phyloP scores from a whole-genome alignment of 2,329 filamentous ascomycete genomes.

The Fusarium devonianum region DNA sequence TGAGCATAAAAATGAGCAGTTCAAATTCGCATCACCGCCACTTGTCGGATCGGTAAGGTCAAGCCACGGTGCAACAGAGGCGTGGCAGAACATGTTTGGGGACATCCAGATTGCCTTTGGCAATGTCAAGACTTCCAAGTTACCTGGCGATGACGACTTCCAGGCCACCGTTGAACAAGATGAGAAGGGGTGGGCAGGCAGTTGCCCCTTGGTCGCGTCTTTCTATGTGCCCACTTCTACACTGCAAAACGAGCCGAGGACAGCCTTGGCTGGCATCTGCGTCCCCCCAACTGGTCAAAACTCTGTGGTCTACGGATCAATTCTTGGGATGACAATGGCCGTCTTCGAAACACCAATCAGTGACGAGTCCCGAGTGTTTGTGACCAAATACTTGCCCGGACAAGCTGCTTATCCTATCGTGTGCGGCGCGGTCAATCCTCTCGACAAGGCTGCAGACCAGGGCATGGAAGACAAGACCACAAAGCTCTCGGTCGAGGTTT shows the following conservation, averaged over 20 bases:
- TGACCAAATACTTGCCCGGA: constrained; percentile 49
- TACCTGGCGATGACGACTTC: constrained; percentile 43
- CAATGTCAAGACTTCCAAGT: constrained; percentile 38
- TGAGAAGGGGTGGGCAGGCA: constrained; percentile 47
- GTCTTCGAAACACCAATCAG: constrained; percentile 46
- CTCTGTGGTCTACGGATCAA: constrained; percentile 31
- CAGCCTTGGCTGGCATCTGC: constrained; percentile 44
- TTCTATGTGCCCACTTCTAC: constrained; percentile 50
- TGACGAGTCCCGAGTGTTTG: constrained; percentile 43
- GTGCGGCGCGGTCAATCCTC: constrained; percentile 33
- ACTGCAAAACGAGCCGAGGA: constrained; percentile 46
- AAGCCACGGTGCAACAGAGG: constrained; percentile 25
- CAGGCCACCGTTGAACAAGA: constrained; percentile 47
- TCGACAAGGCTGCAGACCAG: constrained; percentile 29
- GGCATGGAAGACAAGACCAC: constrained; percentile 31
- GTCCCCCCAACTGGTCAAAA: constrained; percentile 40
- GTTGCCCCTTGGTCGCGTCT: constrained; percentile 50
- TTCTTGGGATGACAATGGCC: constrained; percentile 40
- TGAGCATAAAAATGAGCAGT: constrained; percentile 14
- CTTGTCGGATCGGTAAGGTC: constrained; percentile 44
- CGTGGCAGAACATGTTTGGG: constrained; percentile 49
- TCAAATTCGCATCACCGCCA: constrained; percentile 38
- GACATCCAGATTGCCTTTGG: constrained; percentile 54
- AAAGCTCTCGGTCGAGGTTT: constrained; percentile 44
- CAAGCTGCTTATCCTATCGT: constrained; percentile 42